A percentile compares a stretch with the other conserved stretches of the same genome.
phyloP scores from a whole-genome alignment of 139 green algal genomes.

The Eudorina sp. region DNA sequence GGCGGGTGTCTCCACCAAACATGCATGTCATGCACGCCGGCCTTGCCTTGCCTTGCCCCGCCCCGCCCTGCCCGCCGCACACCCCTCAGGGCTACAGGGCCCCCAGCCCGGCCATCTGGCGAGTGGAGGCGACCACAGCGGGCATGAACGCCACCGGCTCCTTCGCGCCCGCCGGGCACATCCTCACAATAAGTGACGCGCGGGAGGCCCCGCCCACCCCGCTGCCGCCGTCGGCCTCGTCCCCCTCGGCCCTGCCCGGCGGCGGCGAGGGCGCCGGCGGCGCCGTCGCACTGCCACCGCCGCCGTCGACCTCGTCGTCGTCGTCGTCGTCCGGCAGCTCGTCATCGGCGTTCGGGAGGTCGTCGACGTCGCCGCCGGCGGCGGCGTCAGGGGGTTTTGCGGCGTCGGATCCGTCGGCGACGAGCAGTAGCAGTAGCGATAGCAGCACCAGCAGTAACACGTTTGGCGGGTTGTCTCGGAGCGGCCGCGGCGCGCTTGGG shows the following conservation, averaged over 20 bases:
- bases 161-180: constrained; percentile 19
- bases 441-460: neutral
- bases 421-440: neutral
- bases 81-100: constrained; percentile 50
- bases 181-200: constrained; percentile 38
- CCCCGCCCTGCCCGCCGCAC: neutral
- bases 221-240: neutral
- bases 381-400: neutral
- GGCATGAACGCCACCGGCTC: constrained; percentile 6
- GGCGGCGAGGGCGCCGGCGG: neutral
- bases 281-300: neutral
- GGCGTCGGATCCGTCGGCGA: neutral
- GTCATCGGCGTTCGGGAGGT: neutral
- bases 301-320: neutral
- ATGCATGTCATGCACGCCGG: too few species aligned
- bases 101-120: constrained; percentile 46
- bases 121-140: constrained; percentile 36
- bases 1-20: too few species aligned
- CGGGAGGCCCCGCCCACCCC: neutral
- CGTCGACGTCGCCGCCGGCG: neutral
- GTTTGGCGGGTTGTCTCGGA: neutral
- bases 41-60: too few species aligned
- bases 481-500: neutral
- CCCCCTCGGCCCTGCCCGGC: neutral
- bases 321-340: neutral